These are phyloP conservation scores for Lignosus rhinocerotis DNA, from an alignment of 1,284 basidiomycete genomes.

Conservation along the genomic window DNA sequence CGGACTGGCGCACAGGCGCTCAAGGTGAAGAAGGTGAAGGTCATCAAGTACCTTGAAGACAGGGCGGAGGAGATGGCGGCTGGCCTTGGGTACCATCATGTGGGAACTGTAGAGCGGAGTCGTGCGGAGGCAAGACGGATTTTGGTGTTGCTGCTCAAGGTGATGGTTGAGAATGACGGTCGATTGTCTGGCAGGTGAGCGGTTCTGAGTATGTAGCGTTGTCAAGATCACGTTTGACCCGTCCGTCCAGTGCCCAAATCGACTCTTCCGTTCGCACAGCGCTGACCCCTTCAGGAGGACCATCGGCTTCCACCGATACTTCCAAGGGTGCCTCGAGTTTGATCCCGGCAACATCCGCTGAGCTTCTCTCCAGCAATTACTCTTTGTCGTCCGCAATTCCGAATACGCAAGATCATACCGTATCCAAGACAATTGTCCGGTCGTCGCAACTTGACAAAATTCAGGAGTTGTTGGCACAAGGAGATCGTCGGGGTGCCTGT, in stretches of 20 bases:
- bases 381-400: constrained; percentile 22
- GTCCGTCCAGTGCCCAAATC: constrained; percentile 56
- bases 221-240: constrained; percentile 9
- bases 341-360: constrained; percentile 24
- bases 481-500: constrained; percentile 86
- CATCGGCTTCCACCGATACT: constrained; percentile 24
- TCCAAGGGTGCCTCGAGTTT: constrained; percentile 22
- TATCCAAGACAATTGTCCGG: constrained; percentile 40
- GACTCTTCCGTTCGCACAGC: constrained; percentile 67
- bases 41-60: constrained; percentile 76
- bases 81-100: constrained; percentile 72
- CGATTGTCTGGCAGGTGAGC: constrained; percentile 78
- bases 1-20: constrained; percentile 61
- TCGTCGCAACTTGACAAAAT: constrained; percentile 75
- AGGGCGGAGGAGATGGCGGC: constrained; percentile 76
- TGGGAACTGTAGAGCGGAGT: constrained; percentile 52
- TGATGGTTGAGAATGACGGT: constrained; percentile 88
- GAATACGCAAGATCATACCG: constrained; percentile 23
- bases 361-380: constrained; percentile 26
- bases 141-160: constrained; percentile 73
- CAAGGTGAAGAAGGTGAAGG: constrained; percentile 84
- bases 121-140: constrained; percentile 76
- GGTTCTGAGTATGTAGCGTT: background rate
- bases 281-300: constrained; percentile 56
- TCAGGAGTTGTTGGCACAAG: constrained; percentile 76